These are phyloP conservation scores for Asterophora lycoperdoides DNA, from an alignment of 768 basidiomycete genomes.

Conservation along the genomic window DNA sequence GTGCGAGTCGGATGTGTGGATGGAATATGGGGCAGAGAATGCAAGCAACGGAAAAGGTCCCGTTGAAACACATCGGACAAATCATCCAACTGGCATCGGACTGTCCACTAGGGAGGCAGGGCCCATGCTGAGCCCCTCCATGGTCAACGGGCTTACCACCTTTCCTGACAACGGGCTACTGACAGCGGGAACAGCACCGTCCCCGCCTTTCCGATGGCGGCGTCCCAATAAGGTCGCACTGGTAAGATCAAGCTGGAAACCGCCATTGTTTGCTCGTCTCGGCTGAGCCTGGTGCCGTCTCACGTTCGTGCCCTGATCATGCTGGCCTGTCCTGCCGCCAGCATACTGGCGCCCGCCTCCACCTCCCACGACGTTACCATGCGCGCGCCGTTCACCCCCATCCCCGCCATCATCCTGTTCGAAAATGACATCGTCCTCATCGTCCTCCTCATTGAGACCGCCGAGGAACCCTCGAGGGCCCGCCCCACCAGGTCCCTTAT, in stretches of 20 bases:
- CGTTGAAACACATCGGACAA: background rate
- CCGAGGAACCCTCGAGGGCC: slow-evolving; percentile 74
- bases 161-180: slow-evolving; percentile 34
- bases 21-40: background rate
- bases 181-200: slow-evolving; percentile 20
- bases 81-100: slow-evolving; percentile 19
- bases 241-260: slow-evolving; percentile 85
- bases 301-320: slow-evolving; percentile 25
- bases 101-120: slow-evolving; percentile 17
- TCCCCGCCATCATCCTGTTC: slow-evolving; percentile 49
- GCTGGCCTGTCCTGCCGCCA: slow-evolving; percentile 35
- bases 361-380: slow-evolving; percentile 10
- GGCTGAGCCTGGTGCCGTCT: slow-evolving; percentile 13
- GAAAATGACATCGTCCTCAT: slow-evolving; percentile 50
- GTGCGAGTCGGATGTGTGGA: background rate
- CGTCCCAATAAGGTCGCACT: slow-evolving; percentile 83
- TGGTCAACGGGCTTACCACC: slow-evolving; percentile 21
- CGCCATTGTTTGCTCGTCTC: slow-evolving; percentile 16
- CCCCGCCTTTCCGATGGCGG: slow-evolving; percentile 42
- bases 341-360: slow-evolving; percentile 15
- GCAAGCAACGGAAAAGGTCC: background rate
- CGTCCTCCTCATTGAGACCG: slow-evolving; percentile 93
- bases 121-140: slow-evolving; percentile 23
- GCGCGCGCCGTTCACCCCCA: slow-evolving; percentile 17
- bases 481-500: slow-evolving; percentile 73